Percentiles rank a stretch among this genome's conserved stretches.
Conservation (phyloP, 257 asterid genomes). For the Solanum bulbocastanum region DNA sequence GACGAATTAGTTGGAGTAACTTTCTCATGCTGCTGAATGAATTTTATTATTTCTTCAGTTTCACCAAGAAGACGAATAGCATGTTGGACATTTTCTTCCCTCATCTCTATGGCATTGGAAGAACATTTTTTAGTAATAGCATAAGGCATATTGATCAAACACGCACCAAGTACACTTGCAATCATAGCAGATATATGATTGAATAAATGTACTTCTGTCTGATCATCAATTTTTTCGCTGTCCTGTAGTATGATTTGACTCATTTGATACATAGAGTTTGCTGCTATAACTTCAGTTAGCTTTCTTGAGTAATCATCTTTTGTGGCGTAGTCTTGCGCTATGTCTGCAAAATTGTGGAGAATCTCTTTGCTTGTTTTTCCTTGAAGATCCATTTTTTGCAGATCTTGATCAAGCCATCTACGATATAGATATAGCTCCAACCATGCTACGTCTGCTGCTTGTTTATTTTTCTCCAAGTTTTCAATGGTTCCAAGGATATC, state of each 20-base stretch:
- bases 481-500: neutral
- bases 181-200: neutral
- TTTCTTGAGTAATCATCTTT: neutral
- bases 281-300: neutral
- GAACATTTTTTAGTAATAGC: neutral
- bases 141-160: neutral
- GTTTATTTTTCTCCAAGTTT: neutral
- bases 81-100: neutral
- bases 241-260: neutral
- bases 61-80: neutral
- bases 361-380: neutral
- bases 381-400: neutral
- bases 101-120: neutral
- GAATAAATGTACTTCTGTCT: neutral
- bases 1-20: neutral
- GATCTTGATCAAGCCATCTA: neutral
- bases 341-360: neutral
- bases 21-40: neutral
- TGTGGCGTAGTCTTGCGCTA: neutral
- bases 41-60: neutral
- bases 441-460: neutral
- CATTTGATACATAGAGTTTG: neutral
- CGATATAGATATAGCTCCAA: neutral
- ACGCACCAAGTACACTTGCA: neutral
- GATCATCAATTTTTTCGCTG: neutral